Base-by-base conservation (phyloP, 2,329 filamentous ascomycete species). In the Pseudocercospora vitis region DNA sequence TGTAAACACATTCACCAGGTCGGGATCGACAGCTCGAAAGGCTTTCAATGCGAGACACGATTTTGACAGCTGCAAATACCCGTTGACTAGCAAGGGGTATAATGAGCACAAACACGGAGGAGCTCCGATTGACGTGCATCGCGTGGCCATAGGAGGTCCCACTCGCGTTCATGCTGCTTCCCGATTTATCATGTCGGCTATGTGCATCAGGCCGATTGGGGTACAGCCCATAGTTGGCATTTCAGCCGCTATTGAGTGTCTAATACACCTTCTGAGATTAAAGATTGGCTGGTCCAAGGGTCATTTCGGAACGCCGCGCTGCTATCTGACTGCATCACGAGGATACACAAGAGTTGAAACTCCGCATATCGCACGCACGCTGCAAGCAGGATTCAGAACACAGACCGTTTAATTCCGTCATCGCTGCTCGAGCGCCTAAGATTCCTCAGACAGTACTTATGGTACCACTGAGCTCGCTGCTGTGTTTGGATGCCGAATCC, bases 31-130 rank as follows among this genome's bases (percentile, higher is more conserved):
- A 40, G 7, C 12, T 12, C 24, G 23, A 29, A 23, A 16, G 21
- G 26, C 26, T 14, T 45, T n/a, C 4, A n/a, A 12, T 16, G 4
- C 9, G 3, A 45, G 42, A 26, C 24, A 19, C 29, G 42, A 45
- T 54, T 29, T 53, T 58, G 57, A 58, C 56, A 59, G 48, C 51
- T 57, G 58, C 56, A 55, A 40, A 46, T 46, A 50, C 40, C 56
- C 58, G 51, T 54, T n/a, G 53, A 52, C 52, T 40, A 49, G 45
- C 42, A 35, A 42, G 50, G 46, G 47, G 28, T 7, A 4, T 28
- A 2, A 16, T 19, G 42, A 18, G 50, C 53, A 58, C 57, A 57
- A 53, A 51, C 53, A 55, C 40, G 47, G 46, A 52, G 46, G 32
- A 46, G 26, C 39, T 54, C 52, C 50, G 52, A 46, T 45, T 33